These are phyloP conservation scores for Pseudopithomyces chartarum DNA, from an alignment of 2,329 filamentous ascomycete genomes.

Conservation along the genomic window DNA sequence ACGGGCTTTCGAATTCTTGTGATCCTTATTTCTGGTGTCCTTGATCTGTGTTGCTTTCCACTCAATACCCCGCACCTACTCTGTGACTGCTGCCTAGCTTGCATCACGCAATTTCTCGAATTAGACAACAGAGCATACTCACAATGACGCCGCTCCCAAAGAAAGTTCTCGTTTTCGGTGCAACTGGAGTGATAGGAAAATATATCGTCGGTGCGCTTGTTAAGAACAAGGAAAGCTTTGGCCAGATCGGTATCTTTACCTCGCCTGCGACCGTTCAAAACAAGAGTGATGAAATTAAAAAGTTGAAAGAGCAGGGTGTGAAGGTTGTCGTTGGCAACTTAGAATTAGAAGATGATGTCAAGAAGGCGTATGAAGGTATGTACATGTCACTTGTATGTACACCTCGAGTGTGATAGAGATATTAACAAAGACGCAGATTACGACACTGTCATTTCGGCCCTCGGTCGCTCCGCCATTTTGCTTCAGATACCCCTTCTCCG, in stretches of 20 bases:
- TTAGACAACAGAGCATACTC: background rate
- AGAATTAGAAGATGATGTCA: constrained; percentile 57
- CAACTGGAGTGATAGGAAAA: constrained; percentile 58
- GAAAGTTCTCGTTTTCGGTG: constrained; percentile 59
- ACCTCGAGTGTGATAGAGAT: too few species aligned
- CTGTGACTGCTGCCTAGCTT: background rate
- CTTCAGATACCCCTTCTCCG: constrained; percentile 66
- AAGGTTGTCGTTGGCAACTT: constrained; percentile 63
- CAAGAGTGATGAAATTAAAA: constrained; percentile 57
- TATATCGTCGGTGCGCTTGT: constrained; percentile 59
- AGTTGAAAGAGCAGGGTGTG: constrained; percentile 54
- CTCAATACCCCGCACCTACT: background rate
- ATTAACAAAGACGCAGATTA: constrained; percentile 46
- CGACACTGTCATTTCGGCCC: constrained; percentile 68
- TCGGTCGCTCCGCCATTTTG: constrained; percentile 67
- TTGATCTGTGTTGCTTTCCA: too few species aligned
- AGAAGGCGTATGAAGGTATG: constrained; percentile 59
- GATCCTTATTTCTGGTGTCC: too few species aligned
- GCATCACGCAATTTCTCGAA: background rate
- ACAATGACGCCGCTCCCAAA: constrained; percentile 21
- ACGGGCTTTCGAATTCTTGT: too few species aligned
- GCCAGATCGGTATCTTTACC: constrained; percentile 61
- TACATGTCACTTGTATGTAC: background rate
- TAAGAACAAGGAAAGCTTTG: constrained; percentile 51
- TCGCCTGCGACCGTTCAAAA: constrained; percentile 56